These are phyloP conservation scores for Stachybotrys echinatus DNA, from an alignment of 2,329 filamentous ascomycete genomes.

Conservation along the genomic window DNA sequence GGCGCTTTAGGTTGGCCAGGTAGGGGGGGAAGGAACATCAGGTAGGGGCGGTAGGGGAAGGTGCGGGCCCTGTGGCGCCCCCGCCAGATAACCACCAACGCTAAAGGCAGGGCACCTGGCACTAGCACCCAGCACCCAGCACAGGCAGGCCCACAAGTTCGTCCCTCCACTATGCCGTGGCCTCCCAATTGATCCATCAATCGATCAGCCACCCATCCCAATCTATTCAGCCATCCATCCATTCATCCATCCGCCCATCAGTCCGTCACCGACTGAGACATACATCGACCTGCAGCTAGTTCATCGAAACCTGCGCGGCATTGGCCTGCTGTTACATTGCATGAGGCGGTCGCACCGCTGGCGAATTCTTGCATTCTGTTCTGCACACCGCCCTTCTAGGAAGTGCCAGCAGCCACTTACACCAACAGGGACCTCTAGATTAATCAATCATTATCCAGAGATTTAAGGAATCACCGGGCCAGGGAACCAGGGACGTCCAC, in stretches of 20 bases:
- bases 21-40: not conserved
- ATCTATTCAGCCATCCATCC: too few relatives aligned
- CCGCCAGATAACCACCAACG: not conserved
- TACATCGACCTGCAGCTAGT: not conserved
- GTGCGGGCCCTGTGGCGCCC: not conserved
- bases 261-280: not conserved
- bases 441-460: too few relatives aligned
- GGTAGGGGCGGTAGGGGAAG: not conserved
- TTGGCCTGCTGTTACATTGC: not conserved
- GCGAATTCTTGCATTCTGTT: not conserved
- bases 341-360: not conserved
- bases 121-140: not conserved
- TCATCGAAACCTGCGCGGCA: not conserved
- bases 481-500: not conserved
- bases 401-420: not conserved
- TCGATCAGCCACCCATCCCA: too few relatives aligned
- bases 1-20: not conserved
- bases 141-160: not conserved
- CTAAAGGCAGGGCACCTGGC: too few relatives aligned
- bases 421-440: not conserved
- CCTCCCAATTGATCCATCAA: too few relatives aligned
- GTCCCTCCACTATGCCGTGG: not conserved
- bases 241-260: not conserved
- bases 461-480: not conserved
- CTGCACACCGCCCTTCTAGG: not conserved